These are phyloP conservation scores for Globisporangium barbulae DNA, from an alignment of 352 stramenopile species.

Conservation along the genomic window DNA sequence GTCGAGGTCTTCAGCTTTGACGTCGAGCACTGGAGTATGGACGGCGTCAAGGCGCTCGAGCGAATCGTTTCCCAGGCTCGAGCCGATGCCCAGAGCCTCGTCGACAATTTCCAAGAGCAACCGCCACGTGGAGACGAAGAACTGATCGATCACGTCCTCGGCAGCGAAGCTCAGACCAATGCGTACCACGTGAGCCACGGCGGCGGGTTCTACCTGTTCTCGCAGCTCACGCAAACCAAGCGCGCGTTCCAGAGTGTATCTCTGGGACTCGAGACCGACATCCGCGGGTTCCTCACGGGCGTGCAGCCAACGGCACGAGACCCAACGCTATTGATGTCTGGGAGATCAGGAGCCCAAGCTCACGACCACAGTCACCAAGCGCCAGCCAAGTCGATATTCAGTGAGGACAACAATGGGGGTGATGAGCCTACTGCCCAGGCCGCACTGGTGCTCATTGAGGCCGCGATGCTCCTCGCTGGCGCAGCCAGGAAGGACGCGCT, in stretches of 20 bases:
- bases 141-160: slow-evolving; percentile 36
- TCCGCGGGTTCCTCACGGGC: slow-evolving; percentile 46
- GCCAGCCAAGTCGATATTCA: slow-evolving; percentile 12
- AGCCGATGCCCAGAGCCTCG: neutral
- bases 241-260: slow-evolving; percentile 23
- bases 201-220: slow-evolving; percentile 46
- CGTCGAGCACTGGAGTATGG: slow-evolving; percentile 5
- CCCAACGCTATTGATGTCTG: neutral
- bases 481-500: slow-evolving; percentile 13
- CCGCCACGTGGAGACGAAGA: slow-evolving; percentile 47
- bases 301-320: slow-evolving; percentile 28
- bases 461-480: slow-evolving; percentile 14
- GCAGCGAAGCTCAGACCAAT: slow-evolving; percentile 20
- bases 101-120: slow-evolving; percentile 16
- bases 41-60: slow-evolving; percentile 5
- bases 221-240: slow-evolving; percentile 22
- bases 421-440: neutral
- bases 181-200: slow-evolving; percentile 24
- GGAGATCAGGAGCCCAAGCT: neutral
- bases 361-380: neutral
- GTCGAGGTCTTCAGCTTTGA: slow-evolving; percentile 15
- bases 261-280: slow-evolving; percentile 36
- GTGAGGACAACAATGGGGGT: neutral
- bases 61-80: neutral
- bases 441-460: slow-evolving; percentile 11